phyloP scores from a whole-genome alignment of 1,284 basidiomycete species.

The Sutorius eximius region DNA sequence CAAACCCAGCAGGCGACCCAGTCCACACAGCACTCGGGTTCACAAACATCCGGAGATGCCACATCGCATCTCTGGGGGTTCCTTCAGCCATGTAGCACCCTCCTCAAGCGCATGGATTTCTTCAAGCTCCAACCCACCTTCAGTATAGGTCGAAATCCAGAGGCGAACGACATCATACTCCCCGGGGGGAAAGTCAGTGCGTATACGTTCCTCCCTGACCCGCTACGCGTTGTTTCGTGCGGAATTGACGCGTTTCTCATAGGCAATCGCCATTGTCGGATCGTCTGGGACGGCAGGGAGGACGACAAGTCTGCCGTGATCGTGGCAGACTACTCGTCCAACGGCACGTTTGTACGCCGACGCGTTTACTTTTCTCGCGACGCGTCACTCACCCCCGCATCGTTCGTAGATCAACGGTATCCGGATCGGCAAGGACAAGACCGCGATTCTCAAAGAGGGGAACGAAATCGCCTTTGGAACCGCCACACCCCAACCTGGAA shows the following conservation, averaged over 20 bases:
- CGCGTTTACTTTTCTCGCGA: conserved; percentile 1
- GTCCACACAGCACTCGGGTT: conserved; percentile 42
- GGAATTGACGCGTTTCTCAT: conserved; percentile 22
- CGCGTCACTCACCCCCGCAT: conserved; percentile 7
- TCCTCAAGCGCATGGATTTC: conserved; percentile 57
- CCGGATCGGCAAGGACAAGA: conserved; percentile 58
- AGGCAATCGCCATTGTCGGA: conserved; percentile 68
- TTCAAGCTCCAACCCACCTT: conserved; percentile 49
- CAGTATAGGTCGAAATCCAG: conserved; percentile 53
- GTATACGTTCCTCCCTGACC: conserved; percentile 36
- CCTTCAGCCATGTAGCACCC: conserved; percentile 57
- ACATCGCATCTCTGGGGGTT: conserved; percentile 66
- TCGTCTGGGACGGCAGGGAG: conserved; percentile 67
- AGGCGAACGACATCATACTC: conserved; percentile 55
- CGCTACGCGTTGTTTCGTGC: conserved; percentile 10
- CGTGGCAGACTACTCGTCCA: conserved; percentile 75
- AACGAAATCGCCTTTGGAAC: conserved; percentile 83
- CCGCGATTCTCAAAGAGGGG: conserved; percentile 68
- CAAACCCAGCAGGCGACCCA: conserved; percentile 55
- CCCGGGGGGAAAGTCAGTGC: conserved; percentile 72
- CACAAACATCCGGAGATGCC: conserved; percentile 27
- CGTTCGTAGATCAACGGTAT: conserved; percentile 65
- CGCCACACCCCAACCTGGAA: conserved; percentile 40
- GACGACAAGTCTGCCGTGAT: conserved; percentile 53
- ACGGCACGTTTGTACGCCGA: conserved; percentile 79